Percentiles rank a stretch among this genome's conserved stretches.
These are phyloP conservation scores for Fusarium cicatricum DNA, from an alignment of 2,329 filamentous ascomycete species.

Conservation along the genomic window DNA sequence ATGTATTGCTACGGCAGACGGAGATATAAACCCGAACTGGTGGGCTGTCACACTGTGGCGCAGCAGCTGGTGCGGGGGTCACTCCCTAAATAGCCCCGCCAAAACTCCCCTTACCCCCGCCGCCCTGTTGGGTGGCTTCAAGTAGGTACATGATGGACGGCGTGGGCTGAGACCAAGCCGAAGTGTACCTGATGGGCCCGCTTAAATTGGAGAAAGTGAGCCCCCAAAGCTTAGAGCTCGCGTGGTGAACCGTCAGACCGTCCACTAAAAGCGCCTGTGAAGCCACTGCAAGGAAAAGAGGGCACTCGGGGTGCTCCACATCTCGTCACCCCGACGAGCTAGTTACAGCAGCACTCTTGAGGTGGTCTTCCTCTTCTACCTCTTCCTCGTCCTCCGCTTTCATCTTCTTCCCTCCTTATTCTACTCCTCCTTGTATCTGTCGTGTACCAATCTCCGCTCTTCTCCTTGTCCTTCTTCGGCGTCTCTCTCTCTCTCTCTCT, in stretches of 20 bases:
- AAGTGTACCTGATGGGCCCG: constrained; percentile 19
- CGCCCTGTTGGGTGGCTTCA: constrained; percentile 4
- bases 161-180: neutral
- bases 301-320: constrained; percentile 24
- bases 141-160: constrained; percentile 12
- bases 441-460: constrained; percentile 32
- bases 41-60: constrained; percentile 15
- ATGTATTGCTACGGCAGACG: constrained; percentile 7
- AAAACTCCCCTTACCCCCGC: constrained; percentile 23
- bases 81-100: neutral
- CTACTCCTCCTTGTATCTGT: constrained; percentile 13
- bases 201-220: constrained; percentile 29
- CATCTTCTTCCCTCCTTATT: constrained; percentile 12
- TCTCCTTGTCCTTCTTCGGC: constrained; percentile 18
- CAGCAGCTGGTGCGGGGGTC: constrained; percentile 17
- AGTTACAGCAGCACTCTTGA: constrained; percentile 14
- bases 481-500: constrained; percentile 16
- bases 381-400: constrained; percentile 14
- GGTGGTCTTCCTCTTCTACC: constrained; percentile 23
- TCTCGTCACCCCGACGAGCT: constrained; percentile 37
- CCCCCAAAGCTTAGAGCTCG: neutral
- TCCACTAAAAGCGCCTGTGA: constrained; percentile 18
- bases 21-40: constrained; percentile 11
- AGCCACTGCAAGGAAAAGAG: constrained; percentile 19
- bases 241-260: constrained; percentile 7